Base-by-base conservation (phyloP, 2,329 filamentous ascomycete species). In the Diaporthe citri region DNA sequence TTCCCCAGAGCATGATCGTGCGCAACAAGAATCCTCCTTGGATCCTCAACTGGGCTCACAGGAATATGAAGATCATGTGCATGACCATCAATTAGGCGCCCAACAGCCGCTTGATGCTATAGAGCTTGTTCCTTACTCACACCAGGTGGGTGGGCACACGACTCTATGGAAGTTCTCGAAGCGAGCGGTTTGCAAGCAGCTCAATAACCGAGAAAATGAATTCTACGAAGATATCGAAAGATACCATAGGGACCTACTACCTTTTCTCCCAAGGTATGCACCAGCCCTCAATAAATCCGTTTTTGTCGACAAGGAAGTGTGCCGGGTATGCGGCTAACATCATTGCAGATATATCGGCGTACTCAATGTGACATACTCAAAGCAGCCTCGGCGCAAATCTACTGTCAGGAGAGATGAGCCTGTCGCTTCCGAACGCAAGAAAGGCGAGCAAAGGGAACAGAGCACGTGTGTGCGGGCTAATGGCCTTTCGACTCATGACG, bases 151-250 rank as follows among this genome's bases (percentile, higher is more conserved):
- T 75, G 97, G 97, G 0, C 97, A 99, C 83, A 98, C 95, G 9
- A 98, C 96, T 0, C 90, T 99, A 48, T 99, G 97, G 90, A 93
- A 96, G 56, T 98, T 99, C 82, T 98, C 97, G 25, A 93, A 95
- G 78, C 91, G 96, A 80, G 97, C 97, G 73, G 96, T 99, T 15
- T 99, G 97, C 88, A 99, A 99, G 85, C 95, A 98, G 85, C 90
- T 99, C 81, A 99, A 98, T 84, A 99, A 98, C 83, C 91, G 96
- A 80, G 97, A 99, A 82, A 99, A 99, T 84, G 95, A 98, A 85
- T 99, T 99, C 82, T 99, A 99, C 84, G 97, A 99, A 85, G 97
- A 93, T 72, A 95, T 98, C 80, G 97, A 99, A 86, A 92, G 91
- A 80, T 92, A 95, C 78, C 96, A 99, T 84, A 94, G 95, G 77